Percentiles rank a stretch among this genome's conserved stretches.
phyloP scores from a whole-genome alignment of 148 eudicot species.

The Nepenthes gracilis region DNA sequence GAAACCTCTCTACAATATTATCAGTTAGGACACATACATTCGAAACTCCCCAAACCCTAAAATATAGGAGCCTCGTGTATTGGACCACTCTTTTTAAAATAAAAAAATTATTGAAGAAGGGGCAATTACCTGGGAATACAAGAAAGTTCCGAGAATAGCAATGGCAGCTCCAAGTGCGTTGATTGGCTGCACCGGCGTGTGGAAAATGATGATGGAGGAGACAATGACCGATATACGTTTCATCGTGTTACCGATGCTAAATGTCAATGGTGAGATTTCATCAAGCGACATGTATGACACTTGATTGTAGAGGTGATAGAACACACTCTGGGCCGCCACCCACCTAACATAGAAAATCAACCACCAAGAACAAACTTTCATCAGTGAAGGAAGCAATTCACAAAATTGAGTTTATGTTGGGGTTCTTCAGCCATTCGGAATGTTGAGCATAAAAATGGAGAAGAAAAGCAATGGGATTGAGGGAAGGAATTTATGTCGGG shows the following conservation, averaged over 20 bases:
- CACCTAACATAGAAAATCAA: conserved; percentile 35
- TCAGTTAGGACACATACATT: too few relatives aligned
- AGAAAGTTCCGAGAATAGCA: conserved; percentile 76
- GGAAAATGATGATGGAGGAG: conserved; percentile 80
- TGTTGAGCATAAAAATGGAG: too few relatives aligned
- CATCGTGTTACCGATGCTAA: conserved; percentile 85
- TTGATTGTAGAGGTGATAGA: conserved; percentile 82
- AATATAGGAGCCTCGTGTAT: background rate
- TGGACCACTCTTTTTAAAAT: background rate
- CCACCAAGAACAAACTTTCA: background rate
- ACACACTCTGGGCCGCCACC: conserved; percentile 83
- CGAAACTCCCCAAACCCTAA: background rate
- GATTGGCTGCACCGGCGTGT: conserved; percentile 69
- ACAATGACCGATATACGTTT: conserved; percentile 83
- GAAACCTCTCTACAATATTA: too few relatives aligned
- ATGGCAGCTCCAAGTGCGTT: conserved; percentile 90
- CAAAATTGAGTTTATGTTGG: too few relatives aligned
- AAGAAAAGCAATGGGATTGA: too few relatives aligned
- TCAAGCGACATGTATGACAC: conserved; percentile 91
- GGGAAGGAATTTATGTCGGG: too few relatives aligned
- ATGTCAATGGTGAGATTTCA: conserved; percentile 81
- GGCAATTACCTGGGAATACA: conserved; percentile 63
- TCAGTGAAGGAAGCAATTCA: background rate
- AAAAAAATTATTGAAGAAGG: background rate
- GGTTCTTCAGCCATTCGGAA: background rate